Base-by-base conservation (phyloP, 176 grass and related monocot species). In the Juncus inflexus region DNA sequence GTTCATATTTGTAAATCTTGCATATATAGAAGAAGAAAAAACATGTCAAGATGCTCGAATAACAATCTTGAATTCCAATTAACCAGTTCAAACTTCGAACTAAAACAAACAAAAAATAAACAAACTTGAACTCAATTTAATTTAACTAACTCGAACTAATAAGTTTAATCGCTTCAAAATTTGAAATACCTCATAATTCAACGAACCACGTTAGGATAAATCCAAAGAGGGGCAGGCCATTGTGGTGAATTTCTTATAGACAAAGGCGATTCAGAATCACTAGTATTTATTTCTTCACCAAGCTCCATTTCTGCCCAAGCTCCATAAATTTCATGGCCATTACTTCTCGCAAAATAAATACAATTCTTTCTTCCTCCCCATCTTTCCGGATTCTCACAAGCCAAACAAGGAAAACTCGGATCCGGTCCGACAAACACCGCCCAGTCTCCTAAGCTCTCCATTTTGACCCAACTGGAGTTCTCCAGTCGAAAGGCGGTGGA, bases 311-410 rank as follows among this genome's bases (percentile, higher is more conserved):
- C 66, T 8, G 6, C 4, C 52, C 52, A 70, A 57, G 66, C 37
- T 5, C 5, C 7, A 42, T 58, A 7, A 35, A 9, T 15, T 8
- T 5, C 37, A 35, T 71, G 7, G 16, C 0, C 38, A 56, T 58
- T 45, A n/a, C 0, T 40, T 43, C 2, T 71, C 9, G 38, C 40
- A 58, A 59, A 71, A 51, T 71, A 71, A 42, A 71, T 55, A 59
- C 15, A 58, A 59, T 71, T 58, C 3, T 14, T 71, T 71, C 38
- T 71, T 15, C 67, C 67, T 59, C 67, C 67, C 67, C 67, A 71
- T 58, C 53, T 71, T 52, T 71, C 67, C 11, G 67, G 54, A 40
- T 71, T 71, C 35, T 58, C 3, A 12, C 40, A 51, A 6, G 51
- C 67, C 14, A 59, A 9, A 59, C 53, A 50, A 1, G 54, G 37